phyloP scores from a whole-genome alignment of 768 basidiomycete genomes.

The Tylopilus plumbeoviolaceoides region DNA sequence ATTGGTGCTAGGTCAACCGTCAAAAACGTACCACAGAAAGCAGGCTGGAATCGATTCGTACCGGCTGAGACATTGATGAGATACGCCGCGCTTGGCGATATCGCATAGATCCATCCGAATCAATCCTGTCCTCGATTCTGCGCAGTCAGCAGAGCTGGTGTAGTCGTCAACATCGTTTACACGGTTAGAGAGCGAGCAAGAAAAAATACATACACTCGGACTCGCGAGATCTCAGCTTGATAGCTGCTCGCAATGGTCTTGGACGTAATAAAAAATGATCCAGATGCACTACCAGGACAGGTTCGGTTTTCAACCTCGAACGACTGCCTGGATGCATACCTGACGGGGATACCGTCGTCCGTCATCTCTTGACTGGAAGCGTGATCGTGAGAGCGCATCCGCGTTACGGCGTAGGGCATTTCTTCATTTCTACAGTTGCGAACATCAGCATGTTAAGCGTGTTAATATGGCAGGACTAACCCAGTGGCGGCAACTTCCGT shows the following conservation, averaged over 20 bases:
- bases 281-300: not conserved
- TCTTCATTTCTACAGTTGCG: too few species aligned
- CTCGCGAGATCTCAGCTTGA: not conserved
- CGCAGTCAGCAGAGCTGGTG: slow-evolving; percentile 1
- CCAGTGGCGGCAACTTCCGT: too few species aligned
- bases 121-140: not conserved
- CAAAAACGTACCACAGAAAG: not conserved
- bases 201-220: slow-evolving; percentile 1
- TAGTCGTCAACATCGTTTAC: not conserved
- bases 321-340: not conserved
- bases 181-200: not conserved
- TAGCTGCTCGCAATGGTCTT: not conserved
- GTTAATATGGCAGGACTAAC: too few species aligned
- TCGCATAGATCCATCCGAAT: slow-evolving; percentile 1
- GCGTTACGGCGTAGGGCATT: too few species aligned
- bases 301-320: not conserved
- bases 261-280: not conserved
- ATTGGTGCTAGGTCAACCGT: not conserved
- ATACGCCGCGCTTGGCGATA: not conserved
- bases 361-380: too few species aligned
- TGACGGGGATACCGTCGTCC: not conserved
- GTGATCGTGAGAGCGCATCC: too few species aligned
- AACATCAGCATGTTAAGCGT: too few species aligned
- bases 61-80: slow-evolving; percentile 4
- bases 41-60: not conserved